These are phyloP conservation scores for Colletotrichum sp. DNA, from an alignment of 2,329 filamentous ascomycete species.

Conservation along the genomic window DNA sequence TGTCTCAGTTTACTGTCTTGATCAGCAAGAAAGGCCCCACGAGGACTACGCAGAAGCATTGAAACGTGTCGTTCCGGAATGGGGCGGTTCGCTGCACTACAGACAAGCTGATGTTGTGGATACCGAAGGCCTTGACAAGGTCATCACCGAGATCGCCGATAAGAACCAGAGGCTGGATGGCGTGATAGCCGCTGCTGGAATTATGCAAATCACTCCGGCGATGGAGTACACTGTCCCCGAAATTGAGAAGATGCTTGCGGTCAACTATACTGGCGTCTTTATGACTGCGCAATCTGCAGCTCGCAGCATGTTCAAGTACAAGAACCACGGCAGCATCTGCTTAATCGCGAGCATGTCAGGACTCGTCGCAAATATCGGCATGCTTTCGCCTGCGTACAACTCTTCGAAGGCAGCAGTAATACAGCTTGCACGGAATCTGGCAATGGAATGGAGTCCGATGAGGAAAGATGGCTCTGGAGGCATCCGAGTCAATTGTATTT, in stretches of 20 bases:
- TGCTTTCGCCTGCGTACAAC: slow-evolving; percentile 72
- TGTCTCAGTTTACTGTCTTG: slow-evolving; percentile 59
- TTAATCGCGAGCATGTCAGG: slow-evolving; percentile 64
- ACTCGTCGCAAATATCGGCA: slow-evolving; percentile 59
- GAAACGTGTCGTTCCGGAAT: slow-evolving; percentile 63
- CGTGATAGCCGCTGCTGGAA: slow-evolving; percentile 71
- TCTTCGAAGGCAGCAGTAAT: slow-evolving; percentile 70
- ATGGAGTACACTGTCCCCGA: slow-evolving; percentile 66
- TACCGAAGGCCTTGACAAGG: slow-evolving; percentile 59
- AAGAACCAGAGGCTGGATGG: slow-evolving; percentile 69
- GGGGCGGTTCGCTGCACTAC: slow-evolving; percentile 71
- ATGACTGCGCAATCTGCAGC: slow-evolving; percentile 76
- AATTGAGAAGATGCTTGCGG: slow-evolving; percentile 68
- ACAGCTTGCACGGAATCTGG: slow-evolving; percentile 66
- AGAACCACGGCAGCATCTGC: slow-evolving; percentile 59
- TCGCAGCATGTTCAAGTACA: slow-evolving; percentile 61
- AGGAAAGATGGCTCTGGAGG: slow-evolving; percentile 48
- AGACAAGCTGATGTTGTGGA: slow-evolving; percentile 72
- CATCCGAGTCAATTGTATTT: slow-evolving; percentile 61
- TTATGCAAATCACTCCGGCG: slow-evolving; percentile 66
- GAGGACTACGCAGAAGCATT: slow-evolving; percentile 67
- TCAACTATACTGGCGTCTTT: slow-evolving; percentile 74
- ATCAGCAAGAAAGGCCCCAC: slow-evolving; percentile 53
- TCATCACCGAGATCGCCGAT: slow-evolving; percentile 65
- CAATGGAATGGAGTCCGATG: slow-evolving; percentile 64